Base-by-base conservation (phyloP, 192 early-diverging fungal species). In the Haplosporangium gracile region DNA sequence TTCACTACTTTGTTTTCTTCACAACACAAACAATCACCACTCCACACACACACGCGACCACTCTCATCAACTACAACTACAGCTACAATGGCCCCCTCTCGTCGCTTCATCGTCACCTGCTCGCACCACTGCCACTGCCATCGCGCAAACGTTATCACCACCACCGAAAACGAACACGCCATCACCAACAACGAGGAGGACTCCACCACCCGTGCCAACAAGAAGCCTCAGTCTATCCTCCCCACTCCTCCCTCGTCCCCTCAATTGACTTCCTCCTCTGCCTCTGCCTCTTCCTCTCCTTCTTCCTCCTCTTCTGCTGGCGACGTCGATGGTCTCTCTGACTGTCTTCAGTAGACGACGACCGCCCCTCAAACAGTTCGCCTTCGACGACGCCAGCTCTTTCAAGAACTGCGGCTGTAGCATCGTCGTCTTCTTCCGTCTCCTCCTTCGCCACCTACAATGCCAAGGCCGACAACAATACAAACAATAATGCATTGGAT, bases 51-150 rank as follows among this genome's bases (percentile, higher is more conserved):
- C 60, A 2, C 36, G 36, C 36, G 36, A 36, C 8, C 11, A 8
- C 24, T 20, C 26, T 43, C 42, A 72, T 43, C 71, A 72, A 72
- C 71, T 45, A n/a, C 11, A 20, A 43, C 70, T 42, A 53, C 4
- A 53, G 26, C 60, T 18, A 71, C 74, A 82, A 82, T 81, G 80
- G 45, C 81, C 22, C 68, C 80, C 32, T 63, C 81, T 65, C 75
- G 75, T 72, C 81, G 81, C 75, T 82, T 82, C 75, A 82, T 77
- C 43, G 81, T 82, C 42, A 82, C 81, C 39, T 82, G 81, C 81
- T 77, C 81, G 40, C 81, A 82, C 70, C 81, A 82, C 81, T 82
- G 81, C 76, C 81, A 82, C 76, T 74, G 76, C 81, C 49, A 77
- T 32, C 53, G 70, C 55, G 6, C 26, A 49, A 42, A 57, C 45